phyloP scores from a whole-genome alignment of 2,329 filamentous ascomycete genomes.

The Diaporthe vaccinii region DNA sequence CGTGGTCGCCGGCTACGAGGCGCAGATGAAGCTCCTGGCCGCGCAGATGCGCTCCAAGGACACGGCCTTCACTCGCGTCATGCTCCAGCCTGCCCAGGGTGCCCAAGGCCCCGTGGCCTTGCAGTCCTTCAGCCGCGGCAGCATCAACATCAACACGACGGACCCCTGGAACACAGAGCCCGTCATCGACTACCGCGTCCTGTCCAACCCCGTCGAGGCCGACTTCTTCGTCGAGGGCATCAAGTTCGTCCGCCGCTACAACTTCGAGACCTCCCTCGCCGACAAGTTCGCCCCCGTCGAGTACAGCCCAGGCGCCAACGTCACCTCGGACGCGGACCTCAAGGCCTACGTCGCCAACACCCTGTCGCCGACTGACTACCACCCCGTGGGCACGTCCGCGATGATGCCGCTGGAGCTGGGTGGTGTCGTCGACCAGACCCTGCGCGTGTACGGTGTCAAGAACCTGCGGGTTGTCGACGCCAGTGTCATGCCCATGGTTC shows the following conservation, averaged over 20 bases:
- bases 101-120: conserved; percentile 26
- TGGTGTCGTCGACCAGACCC: conserved; percentile 55
- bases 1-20: conserved; percentile 53
- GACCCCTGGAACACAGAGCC: conserved; percentile 53
- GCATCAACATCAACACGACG: conserved; percentile 54
- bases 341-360: conserved; percentile 42
- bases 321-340: conserved; percentile 52
- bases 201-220: conserved; percentile 55
- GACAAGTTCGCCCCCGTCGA: conserved; percentile 51
- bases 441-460: conserved; percentile 52
- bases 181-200: conserved; percentile 55
- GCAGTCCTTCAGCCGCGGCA: conserved; percentile 51
- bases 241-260: conserved; percentile 52
- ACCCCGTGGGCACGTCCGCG: conserved; percentile 55
- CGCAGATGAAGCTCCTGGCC: conserved; percentile 55
- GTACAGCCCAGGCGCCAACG: conserved; percentile 48
- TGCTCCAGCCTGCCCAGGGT: conserved; percentile 47
- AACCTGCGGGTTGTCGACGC: conserved; percentile 58
- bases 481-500: conserved; percentile 57
- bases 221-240: conserved; percentile 55
- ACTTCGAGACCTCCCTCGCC: conserved; percentile 54
- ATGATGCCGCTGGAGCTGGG: conserved; percentile 57
- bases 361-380: conserved; percentile 49
- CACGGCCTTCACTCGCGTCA: conserved; percentile 51
- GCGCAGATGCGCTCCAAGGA: conserved; percentile 50